Evolutionary conservation across 768 basidiomycete genomes (phyloP), one percentile per base, ranked within the genome.

Genomic region (Podaxis sp.): DNA sequence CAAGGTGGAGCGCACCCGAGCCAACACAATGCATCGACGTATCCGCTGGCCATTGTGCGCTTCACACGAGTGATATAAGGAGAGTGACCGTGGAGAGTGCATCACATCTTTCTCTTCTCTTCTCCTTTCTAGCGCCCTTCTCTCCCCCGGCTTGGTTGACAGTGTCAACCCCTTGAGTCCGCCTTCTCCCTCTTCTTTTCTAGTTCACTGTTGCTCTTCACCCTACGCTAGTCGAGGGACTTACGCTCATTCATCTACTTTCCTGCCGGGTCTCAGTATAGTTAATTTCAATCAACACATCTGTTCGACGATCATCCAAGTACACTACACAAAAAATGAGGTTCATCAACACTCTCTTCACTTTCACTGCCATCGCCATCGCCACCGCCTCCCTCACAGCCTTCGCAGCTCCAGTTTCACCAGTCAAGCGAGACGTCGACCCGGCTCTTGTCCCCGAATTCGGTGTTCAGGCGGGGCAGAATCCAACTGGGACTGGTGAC

Each of bases 401-500:
- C 44, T 8, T 46, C 44, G n/a, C 44, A 9, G 44, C 44, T 19
- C 82, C 82, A 26, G 48, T 68, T 13, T 54, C 40, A n/a, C 59
- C 68, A 28, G 63, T 77, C 22, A 76, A 75, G 68, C 79, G 84
- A 42, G 66, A 57, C 22, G 80, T 82, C 22, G 68, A 79, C 64
- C 70, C 80, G 13, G 62, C 75, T 39, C 79, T 87, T 15, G 83
- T 87, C 24, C 89, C 89, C 4, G 71, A 82, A 22, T 85, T 90
- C 55, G 89, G 86, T n/a, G 77, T 81, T 66, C 59, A 70, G 48
- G 66, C 87, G 2, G 86, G 85, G 15, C 46, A 82, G 7, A 88
- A 89, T 68, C 88, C 89, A 12, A 84, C 84, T 33, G 87, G 86
- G 68, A 75, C 78, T 65, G 77, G 77, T 12, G 75, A 89, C 65